phyloP scores from a whole-genome alignment of 1,139 yeast species.

The Yamadazyma spencermartinsiae region DNA sequence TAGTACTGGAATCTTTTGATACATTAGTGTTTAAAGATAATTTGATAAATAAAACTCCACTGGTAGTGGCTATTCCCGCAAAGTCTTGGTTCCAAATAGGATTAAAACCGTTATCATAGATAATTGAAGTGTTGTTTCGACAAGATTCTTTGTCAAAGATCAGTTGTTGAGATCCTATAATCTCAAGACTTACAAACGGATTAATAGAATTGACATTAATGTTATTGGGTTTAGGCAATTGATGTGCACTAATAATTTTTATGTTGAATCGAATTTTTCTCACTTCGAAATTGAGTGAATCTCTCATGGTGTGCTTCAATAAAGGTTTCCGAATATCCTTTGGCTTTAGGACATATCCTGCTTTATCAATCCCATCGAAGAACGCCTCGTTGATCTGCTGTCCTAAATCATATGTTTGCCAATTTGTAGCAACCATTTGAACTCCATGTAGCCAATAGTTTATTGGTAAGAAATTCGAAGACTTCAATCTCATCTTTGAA shows the following conservation, averaged over 20 bases:
- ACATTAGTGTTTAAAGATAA: conserved; percentile 25
- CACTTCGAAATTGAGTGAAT: conserved; percentile 8
- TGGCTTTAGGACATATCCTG: conserved; percentile 85
- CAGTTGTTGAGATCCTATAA: conserved; percentile 42
- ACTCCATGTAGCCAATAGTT: conserved; percentile 81
- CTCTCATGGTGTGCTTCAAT: conserved; percentile 23
- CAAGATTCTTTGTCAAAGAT: conserved; percentile 22
- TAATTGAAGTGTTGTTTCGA: conserved; percentile 33
- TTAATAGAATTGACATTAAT: conserved; percentile 38
- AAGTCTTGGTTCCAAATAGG: conserved; percentile 74
- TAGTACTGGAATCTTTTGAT: conserved; percentile 25
- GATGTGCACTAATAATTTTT: conserved; percentile 78
- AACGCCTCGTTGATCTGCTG: conserved; percentile 88
- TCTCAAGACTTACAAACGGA: conserved; percentile 60
- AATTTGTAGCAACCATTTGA: conserved; percentile 95
- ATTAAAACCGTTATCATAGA: conserved; percentile 73
- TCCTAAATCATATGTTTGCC: conserved; percentile 93
- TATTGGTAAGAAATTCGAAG: conserved; percentile 80
- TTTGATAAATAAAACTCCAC: conserved; percentile 36
- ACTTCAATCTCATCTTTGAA: conserved; percentile 68
- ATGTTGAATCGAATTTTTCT: conserved; percentile 28
- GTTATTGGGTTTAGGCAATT: conserved; percentile 65
- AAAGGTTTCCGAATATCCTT: conserved; percentile 35
- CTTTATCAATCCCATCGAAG: conserved; percentile 57
- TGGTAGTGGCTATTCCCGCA: conserved; percentile 41